Base-by-base conservation (phyloP, 169 alveolate species). In the Plasmodium fragile region DNA sequence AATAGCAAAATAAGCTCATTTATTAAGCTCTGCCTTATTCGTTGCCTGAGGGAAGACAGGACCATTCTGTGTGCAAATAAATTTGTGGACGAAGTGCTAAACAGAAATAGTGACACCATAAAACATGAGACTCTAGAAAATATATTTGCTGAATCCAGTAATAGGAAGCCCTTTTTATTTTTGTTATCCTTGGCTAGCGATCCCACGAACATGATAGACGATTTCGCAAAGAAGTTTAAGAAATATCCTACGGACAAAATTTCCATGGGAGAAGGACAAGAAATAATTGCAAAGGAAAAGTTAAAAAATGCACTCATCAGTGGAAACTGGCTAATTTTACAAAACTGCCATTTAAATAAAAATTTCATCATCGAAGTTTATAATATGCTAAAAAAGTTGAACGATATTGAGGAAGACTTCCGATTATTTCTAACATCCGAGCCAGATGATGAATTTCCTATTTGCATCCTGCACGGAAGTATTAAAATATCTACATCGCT, bases 201-300 rank as follows among this genome's bases (percentile, higher is more conserved):
- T 92, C 99, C 99, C 43, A 97, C 99, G 0, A 95, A 98, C 87
- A 95, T 97, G 72, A 98, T 98, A 73, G 99, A 98, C 91, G 99
- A 98, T 72, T 97, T 98, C 73, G 99, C 99, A 3, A 98, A 98
- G 92, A 98, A 98, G 96, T 98, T 97, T 97, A 97, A 97, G 92
- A 98, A 98, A 95, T 97, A 95, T 96, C 98, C 98, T 32, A 97
- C 98, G 5, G 99, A 97, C 90, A 97, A 97, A 92, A 98, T 98
- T 36, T 98, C 99, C 55, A 98, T 98, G 99, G 99, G 99, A 43
- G 99, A 98, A 95, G 99, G 99, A 69, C 98, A 97, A 92, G 99
- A 98, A 89, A 97, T 95, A 73, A 97, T 98, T 30, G 99, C 99
- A 13, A 92, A 96, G 59, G 98, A 97, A 72, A 97, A 96, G 77